Evolutionary conservation across 139 green algal species (phyloP), one percentile per base, ranked within the genome.

Genomic region (Coccomyxa sp.): DNA sequence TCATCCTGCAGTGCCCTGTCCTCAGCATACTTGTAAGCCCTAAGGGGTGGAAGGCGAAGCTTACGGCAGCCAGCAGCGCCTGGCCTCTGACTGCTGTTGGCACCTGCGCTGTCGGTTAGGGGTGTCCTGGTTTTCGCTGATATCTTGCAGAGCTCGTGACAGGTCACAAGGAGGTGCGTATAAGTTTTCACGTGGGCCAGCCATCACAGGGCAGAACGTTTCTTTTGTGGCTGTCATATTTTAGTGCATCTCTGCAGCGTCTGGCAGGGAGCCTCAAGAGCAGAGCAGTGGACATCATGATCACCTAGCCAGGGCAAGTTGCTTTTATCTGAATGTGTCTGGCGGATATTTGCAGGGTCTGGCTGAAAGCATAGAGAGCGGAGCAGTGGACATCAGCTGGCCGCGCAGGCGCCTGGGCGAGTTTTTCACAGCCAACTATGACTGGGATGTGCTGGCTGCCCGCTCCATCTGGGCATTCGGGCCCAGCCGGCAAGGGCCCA

Each of bases 381-480:
- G 93, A 4, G 82, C 54, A 3, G 83, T 97, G 33, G 79, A 78
- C 73, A 85, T 93, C 37, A 86, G 91, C 70, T 95, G 91, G 92
- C 80, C 85, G 24, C 78, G 84, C 39, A 93, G 92, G 82, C 82
- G 87, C 44, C 72, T 97, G 58, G 87, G 82, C 31, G 76, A 86
- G n/a, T 95, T 94, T 78, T 96, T 99, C 81, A 87, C 93, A 75
- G 82, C 81, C 27, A 95, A 94, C 39, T 98, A 99, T 83, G 94
- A 97, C 71, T 99, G 96, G 96, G 96, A 99, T 82, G 54, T 96
- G 71, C 85, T 99, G 58, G 96, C 95, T 3, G 94, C 94, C 37
- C 88, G 94, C 68, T 94, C 91, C 41, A 85, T 99, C 35, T 99
- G 96, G 96, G 96, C 96, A 5, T 99, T 99, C 87, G 95, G 96